Evolutionary conservation across 78 protist species (phyloP).

Genomic region (Neovahlkampfia damariscottae): DNA sequence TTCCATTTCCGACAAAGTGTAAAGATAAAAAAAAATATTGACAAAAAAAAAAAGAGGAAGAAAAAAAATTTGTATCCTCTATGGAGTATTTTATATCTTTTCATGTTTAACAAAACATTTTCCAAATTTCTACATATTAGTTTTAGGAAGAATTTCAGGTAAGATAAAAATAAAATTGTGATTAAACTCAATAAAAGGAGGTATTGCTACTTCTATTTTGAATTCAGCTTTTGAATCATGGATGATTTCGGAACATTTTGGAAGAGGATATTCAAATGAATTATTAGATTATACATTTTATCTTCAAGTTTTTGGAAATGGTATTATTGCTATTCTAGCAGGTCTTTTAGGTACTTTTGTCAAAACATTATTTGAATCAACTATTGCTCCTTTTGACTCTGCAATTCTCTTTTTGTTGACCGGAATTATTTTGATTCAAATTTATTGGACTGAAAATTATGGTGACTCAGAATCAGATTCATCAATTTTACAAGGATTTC

Average conservation of each 20-base stretch:
- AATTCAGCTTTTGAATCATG: constrained; percentile 86
- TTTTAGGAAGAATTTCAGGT: constrained; percentile 77
- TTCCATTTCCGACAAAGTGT: constrained; percentile 70
- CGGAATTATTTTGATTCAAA: neutral
- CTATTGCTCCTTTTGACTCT: constrained; percentile 62
- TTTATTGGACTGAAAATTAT: constrained; percentile 70
- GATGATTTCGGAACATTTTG: constrained; percentile 78
- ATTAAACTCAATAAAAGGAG: too few relatives aligned
- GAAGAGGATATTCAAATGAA: constrained; percentile 11
- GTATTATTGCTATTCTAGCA: constrained; percentile 62
- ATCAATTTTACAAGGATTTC: neutral
- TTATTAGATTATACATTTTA: constrained; percentile 63
- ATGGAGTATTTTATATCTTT: constrained; percentile 32
- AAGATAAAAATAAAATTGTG: too few relatives aligned
- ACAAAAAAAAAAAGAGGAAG: constrained; percentile 52
- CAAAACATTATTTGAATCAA: constrained; percentile 50
- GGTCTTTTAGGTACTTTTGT: constrained; percentile 58
- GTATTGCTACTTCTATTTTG: constrained; percentile 88
- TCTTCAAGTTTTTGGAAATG: constrained; percentile 37
- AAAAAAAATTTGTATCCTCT: constrained; percentile 36
- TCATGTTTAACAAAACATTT: constrained; percentile 67
- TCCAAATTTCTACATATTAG: constrained; percentile 30
- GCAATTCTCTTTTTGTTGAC: neutral
- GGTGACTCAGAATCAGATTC: constrained; percentile 25
- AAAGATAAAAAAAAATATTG: neutral